phyloP scores from a whole-genome alignment of 495 filamentous ascomycete genomes.

The Symbiotaphrina buchneri region DNA sequence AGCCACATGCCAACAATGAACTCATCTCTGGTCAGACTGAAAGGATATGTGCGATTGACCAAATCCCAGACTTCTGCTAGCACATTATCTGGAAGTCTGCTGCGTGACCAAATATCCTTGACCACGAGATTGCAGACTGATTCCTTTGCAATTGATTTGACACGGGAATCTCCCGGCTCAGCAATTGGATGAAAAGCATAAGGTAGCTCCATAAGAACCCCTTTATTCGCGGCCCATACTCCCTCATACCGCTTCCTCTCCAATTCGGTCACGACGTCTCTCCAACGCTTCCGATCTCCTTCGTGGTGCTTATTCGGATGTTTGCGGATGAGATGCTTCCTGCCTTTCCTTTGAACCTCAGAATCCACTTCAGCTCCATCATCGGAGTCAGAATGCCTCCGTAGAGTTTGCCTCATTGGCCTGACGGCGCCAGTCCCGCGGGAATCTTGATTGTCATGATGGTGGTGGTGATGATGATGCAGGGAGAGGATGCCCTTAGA shows the following conservation, averaged over 20 bases:
- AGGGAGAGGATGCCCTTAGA: conserved; percentile 18
- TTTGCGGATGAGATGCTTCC: conserved; percentile 26
- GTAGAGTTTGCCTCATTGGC: conserved; percentile 50
- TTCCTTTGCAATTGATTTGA: conserved; percentile 12
- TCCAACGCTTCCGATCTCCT: conserved; percentile 68
- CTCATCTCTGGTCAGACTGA: conserved; percentile 47
- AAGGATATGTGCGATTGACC: conserved; percentile 41
- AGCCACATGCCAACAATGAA: conserved; percentile 95
- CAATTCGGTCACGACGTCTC: conserved; percentile 46
- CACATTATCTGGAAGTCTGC: conserved; percentile 38
- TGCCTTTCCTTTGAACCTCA: conserved; percentile 20
- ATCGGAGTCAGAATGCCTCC: conserved; percentile 31
- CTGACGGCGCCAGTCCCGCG: conserved; percentile 32
- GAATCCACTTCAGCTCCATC: conserved; percentile 24
- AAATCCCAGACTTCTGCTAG: conserved; percentile 72
- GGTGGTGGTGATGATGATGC: conserved; percentile 14
- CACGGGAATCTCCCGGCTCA: conserved; percentile 7
- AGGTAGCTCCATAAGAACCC: conserved; percentile 24
- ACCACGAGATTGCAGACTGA: conserved; percentile 59
- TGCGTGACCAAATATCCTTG: conserved; percentile 69
- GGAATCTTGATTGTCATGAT: conserved; percentile 15
- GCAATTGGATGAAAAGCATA: conserved; percentile 2
- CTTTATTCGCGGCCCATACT: conserved; percentile 86
- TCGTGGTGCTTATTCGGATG: conserved; percentile 76
- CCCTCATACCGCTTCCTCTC: conserved; percentile 89